Base-by-base conservation (phyloP, 495 filamentous ascomycete species). In the Lichina pygmaea region DNA sequence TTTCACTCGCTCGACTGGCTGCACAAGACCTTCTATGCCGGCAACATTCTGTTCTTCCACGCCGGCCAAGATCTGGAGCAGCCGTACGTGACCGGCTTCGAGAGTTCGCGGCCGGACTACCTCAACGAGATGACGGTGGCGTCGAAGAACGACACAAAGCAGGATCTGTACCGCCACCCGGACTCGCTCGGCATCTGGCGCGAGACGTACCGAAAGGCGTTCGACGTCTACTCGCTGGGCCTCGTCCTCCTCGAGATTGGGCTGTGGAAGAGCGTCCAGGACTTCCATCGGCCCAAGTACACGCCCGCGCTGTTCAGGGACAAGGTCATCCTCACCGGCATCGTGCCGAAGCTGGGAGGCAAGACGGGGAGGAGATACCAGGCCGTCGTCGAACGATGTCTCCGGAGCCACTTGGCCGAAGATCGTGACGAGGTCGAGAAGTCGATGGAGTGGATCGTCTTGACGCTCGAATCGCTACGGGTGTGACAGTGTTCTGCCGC, bases 1-100 rank as follows among this genome's bases (percentile, higher is more conserved):
- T 53, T 61, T 38, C 60, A 61, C 44, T 58, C 55, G 1, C 56
- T 61, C 31, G 55, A 61, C 45, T 62, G 57, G 58, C 52, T 62
- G 13, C 59, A 62, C 48, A 60, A 62, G 48, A 53, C 58, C 6
- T 49, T 60, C 44, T 54, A 50, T 44, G 48, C 48, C 33, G 44
- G 44, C 34, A 59, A 57, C 45, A 55, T 60, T 24, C 49, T 60
- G 34, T 62, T 62, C 51, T 60, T 60, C 47, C 50, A 48, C 37
- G 17, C 48, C 52, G 9, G 50, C 47, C 32, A 48, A 52, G 44
- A 53, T 57, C 32, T 52, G 48, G 9, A 17, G 17, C 34, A 46
- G 11, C 57, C 58, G n/a, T 58, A 49, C 42, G 49, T 60, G 32
- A 37, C 50, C 32, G 59, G 59, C 37, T 60, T 62, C 48, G 59